A percentile compares a stretch with the other conserved stretches of the same genome.
Evolutionary conservation across 2,329 filamentous ascomycete genomes (phyloP).

Genomic region (Trichoderma semiorbis): DNA sequence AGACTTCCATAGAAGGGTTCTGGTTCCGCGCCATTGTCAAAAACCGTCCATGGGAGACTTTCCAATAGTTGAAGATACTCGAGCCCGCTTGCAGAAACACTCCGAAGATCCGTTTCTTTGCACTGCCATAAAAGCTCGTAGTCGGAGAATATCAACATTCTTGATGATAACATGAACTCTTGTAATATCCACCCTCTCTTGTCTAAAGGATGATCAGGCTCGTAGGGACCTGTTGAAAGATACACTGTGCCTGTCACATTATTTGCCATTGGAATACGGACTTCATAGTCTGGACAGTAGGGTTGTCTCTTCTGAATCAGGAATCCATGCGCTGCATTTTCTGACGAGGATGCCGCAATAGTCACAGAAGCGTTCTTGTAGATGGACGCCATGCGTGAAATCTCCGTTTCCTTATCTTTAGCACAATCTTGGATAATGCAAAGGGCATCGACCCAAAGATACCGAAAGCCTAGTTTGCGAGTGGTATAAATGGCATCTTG

Average conservation of each 20-base stretch:
- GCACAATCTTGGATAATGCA: neutral
- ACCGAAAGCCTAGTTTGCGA: neutral
- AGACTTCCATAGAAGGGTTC: neutral
- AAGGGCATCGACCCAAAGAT: conserved; percentile 4
- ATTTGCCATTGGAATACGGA: neutral
- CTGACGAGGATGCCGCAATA: neutral
- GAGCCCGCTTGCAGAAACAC: neutral
- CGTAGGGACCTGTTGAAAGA: neutral
- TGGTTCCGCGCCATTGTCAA: neutral
- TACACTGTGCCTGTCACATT: neutral
- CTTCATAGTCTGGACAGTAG: neutral
- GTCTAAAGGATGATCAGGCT: conserved; percentile 1
- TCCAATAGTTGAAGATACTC: neutral
- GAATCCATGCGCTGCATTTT: neutral
- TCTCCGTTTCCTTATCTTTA: neutral
- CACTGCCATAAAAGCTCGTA: conserved; percentile 7
- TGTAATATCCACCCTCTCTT: conserved; percentile 1
- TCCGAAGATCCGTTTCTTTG: neutral
- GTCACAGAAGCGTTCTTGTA: conserved; percentile 5
- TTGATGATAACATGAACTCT: conserved; percentile 3
- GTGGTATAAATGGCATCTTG: neutral
- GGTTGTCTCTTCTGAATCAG: neutral
- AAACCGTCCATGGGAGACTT: neutral
- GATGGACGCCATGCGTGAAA: neutral
- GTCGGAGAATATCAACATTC: neutral